Evolutionary conservation across 1,284 basidiomycete genomes (phyloP), one percentile per base, ranked within the genome.

Genomic region (Ceratobasidium sp.): DNA sequence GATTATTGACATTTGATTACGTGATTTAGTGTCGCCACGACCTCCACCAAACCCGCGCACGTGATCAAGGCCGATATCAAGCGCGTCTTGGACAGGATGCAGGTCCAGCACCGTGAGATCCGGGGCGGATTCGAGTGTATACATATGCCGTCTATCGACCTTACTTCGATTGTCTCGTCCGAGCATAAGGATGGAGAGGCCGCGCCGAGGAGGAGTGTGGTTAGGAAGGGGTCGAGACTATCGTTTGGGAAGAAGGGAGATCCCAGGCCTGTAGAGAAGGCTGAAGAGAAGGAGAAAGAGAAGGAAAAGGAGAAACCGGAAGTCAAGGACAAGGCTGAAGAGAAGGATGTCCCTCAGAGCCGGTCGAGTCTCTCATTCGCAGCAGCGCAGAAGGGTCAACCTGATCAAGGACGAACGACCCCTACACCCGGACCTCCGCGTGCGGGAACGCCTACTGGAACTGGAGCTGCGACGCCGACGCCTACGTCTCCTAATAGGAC

Each of bases 41-140:
- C 97, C 0, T 94, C 95, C 45, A 97, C 96, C 8, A 98, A 98
- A 81, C 84, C 93, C 9, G 93, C 96, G 1, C 84, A 88, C 6
- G 87, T 90, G 15, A 91, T 99, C 82, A 93, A 95, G 80, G 85
- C 87, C 47, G 96, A 98, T 82, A 91, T 99, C 77, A 88, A 90
- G 56, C 89, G 90, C 19, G 96, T 98, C 1, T 87, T 99, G 53
- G 94, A 97, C 79, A 89, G 96, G 60, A 95, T 99, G 88, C 95
- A 97, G 76, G 93, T 99, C 62, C 95, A 96, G 82, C 95, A 97
- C 82, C 89, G 95, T 50, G 94, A 97, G 81, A 96, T 91, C 79
- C 93, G 91, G 81, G 88, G 90, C 73, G 97, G 97, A 0, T 99
- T 97, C 81, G 97, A 99, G 82, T 99, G 97, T 83, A 93, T 97